Base-by-base conservation (phyloP, 2,329 filamentous ascomycete genomes). In the Colletotrichum noveboracense region DNA sequence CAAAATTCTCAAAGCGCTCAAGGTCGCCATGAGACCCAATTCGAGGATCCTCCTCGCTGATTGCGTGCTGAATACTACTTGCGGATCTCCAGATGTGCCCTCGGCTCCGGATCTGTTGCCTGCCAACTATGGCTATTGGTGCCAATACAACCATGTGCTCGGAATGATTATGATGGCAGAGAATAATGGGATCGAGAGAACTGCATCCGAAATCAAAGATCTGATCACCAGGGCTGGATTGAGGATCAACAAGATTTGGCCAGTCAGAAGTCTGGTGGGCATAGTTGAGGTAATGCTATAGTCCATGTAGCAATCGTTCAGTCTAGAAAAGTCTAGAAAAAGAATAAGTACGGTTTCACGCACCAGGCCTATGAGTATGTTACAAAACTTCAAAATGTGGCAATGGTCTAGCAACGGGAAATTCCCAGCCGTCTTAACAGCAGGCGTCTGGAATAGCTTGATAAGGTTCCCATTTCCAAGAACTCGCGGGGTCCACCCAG, bases 131-230 rank as follows among this genome's bases (percentile, higher is more conserved):
- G 83, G 83, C 6, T 83, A 83, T 70, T 82, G 80, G 72, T 79
- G 78, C 18, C 76, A 83, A 7, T 84, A 82, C 61, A 81, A 78
- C 5, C 82, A 84, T 56, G 77, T 80, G 58, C 80, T 83, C 1
- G 83, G 84, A 61, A 71, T 84, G 10, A 78, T 77, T 38, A 81
- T 85, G 79, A 84, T 84, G 81, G 71, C 80, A 3, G 79, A 80
- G 43, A 82, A 84, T 75, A 85, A 84, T 58, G 83, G 83, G 2
- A 84, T 85, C 48, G 83, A 85, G 78, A 77, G 82, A 3, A 84
- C 81, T 52, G 83, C 82, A 1, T 78, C 77, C 3, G 79, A 84
- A 60, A 83, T 84, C 62, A 76, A 77, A 14, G 73, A 66, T 24
- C 74, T 84, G 8, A 55, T 82, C 30, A 77, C 81, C 65, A 69